Conservation (phyloP, 768 basidiomycete genomes). For the Boletus fagicola region DNA sequence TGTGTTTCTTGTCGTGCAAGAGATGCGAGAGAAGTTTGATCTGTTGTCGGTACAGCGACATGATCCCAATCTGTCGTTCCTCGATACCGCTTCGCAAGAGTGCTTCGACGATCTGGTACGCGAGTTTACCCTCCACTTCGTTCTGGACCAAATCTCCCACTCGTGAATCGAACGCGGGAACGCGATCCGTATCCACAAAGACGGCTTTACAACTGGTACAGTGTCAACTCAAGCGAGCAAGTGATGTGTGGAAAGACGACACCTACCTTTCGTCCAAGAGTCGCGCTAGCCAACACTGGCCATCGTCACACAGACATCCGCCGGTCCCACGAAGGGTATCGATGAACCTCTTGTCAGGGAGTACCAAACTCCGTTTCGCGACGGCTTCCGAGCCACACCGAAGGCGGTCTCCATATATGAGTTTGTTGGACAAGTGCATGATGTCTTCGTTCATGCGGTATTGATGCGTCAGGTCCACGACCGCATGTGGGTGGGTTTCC, state of each 20-base stretch:
- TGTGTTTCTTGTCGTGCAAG: conserved; percentile 49
- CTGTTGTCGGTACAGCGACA: conserved; percentile 94
- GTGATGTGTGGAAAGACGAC: background rate
- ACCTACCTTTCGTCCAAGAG: conserved; percentile 64
- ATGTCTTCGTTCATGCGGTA: conserved; percentile 98
- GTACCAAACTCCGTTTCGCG: conserved; percentile 52
- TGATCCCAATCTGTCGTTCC: conserved; percentile 76
- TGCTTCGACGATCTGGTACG: conserved; percentile 64
- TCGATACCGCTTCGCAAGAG: conserved; percentile 63
- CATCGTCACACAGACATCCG: conserved; percentile 31
- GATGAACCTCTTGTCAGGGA: conserved; percentile 51
- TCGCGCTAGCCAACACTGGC: conserved; percentile 68
- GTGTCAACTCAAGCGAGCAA: background rate
- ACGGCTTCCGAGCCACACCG: conserved; percentile 75
- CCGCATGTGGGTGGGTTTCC: conserved; percentile 80
- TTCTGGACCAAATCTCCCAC: conserved; percentile 92
- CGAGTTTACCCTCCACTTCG: conserved; percentile 68
- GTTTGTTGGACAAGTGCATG: conserved; percentile 84
- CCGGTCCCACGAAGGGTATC: conserved; percentile 40
- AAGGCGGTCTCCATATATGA: conserved; percentile 79
- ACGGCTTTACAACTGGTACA: conserved; percentile 71
- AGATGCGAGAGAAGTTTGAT: conserved; percentile 81
- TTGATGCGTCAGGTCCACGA: conserved; percentile 83
- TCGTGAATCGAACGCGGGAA: conserved; percentile 78
- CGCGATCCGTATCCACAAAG: conserved; percentile 88